phyloP scores from a whole-genome alignment of 73 alveolate species.

The Halteria grandinella region DNA sequence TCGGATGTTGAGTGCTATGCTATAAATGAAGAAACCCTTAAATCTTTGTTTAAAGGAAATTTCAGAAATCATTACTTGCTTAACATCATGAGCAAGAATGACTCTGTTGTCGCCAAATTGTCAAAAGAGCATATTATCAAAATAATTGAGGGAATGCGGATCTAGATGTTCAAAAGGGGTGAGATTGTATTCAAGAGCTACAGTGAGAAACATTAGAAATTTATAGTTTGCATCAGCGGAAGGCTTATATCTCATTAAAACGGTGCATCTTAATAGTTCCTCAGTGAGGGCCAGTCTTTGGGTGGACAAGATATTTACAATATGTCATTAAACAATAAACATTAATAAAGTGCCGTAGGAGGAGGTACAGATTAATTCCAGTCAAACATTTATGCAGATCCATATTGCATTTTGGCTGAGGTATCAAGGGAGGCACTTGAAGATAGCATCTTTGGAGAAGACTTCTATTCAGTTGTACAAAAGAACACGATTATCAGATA shows the following conservation, averaged over 20 bases:
- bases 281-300: constrained; percentile 2
- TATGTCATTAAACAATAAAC: neutral
- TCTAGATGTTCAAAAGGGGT: constrained; percentile 1
- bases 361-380: no score
- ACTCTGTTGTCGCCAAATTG: neutral
- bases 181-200: constrained; percentile 49
- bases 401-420: constrained; percentile 56
- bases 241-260: neutral
- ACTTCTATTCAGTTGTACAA: neutral
- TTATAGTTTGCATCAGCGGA: constrained; percentile 53
- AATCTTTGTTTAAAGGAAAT: constrained; percentile 7
- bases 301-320: constrained; percentile 52
- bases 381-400: constrained; percentile 48
- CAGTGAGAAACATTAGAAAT: constrained; percentile 33
- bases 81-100: constrained; percentile 12
- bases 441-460: constrained; percentile 44
- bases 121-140: constrained; percentile 48
- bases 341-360: neutral
- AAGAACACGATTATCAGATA: constrained; percentile 23
- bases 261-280: neutral
- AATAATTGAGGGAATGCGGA: constrained; percentile 21
- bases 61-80: constrained; percentile 6
- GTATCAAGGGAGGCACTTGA: constrained; percentile 43
- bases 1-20: neutral
- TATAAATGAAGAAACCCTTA: neutral